Evolutionary conservation across 441 rosid genomes (phyloP).

Genomic region (Populus hybrid): DNA sequence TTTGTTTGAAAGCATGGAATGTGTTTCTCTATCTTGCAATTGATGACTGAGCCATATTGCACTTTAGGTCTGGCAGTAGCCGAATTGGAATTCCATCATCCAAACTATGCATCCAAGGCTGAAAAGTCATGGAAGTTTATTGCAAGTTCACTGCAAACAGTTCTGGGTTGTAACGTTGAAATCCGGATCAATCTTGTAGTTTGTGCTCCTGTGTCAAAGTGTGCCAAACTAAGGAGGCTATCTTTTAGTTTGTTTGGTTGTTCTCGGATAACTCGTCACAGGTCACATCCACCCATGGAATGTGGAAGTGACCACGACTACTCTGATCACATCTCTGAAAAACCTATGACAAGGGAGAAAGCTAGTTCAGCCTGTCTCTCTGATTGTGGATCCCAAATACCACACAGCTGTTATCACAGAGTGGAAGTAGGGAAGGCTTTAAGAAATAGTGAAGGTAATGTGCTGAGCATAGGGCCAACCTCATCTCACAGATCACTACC

Average conservation of each 20-base stretch:
- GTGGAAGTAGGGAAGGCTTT: slow-evolving; percentile 39
- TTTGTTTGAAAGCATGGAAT: neutral
- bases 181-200: slow-evolving; percentile 63
- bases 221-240: slow-evolving; percentile 48
- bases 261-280: slow-evolving; percentile 58
- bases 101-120: slow-evolving; percentile 62
- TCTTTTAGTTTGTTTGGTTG: slow-evolving; percentile 70
- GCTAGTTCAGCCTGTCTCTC: slow-evolving; percentile 30
- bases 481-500: slow-evolving; percentile 38
- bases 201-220: slow-evolving; percentile 42
- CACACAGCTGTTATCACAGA: slow-evolving; percentile 26
- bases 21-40: neutral
- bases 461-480: slow-evolving; percentile 47
- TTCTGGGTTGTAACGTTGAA: slow-evolving; percentile 81
- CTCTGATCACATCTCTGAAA: slow-evolving; percentile 37
- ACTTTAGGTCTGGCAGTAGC: slow-evolving; percentile 71
- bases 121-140: slow-evolving; percentile 93
- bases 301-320: slow-evolving; percentile 39
- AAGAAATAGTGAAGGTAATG: slow-evolving; percentile 73
- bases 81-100: slow-evolving; percentile 64
- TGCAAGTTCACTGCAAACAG: slow-evolving; percentile 73
- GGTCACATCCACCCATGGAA: slow-evolving; percentile 36
- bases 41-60: slow-evolving; percentile 8
- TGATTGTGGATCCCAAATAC: slow-evolving; percentile 33
- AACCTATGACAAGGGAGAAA: slow-evolving; percentile 32